Base-by-base conservation (phyloP, 2,329 filamentous ascomycete species). In the Coniosporium tulheliwenetii region DNA sequence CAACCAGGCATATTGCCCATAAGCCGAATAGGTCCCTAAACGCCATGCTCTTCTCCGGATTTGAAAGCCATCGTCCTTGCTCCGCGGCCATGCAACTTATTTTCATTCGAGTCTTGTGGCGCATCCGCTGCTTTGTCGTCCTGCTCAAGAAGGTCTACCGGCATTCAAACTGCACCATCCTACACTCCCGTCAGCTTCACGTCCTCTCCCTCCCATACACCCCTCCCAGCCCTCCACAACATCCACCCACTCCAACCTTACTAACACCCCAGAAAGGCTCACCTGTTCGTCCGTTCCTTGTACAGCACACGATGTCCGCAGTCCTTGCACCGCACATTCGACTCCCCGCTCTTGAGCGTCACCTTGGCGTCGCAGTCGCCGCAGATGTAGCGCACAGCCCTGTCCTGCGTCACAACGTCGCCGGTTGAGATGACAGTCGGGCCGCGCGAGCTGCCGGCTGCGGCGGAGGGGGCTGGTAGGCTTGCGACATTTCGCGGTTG, bases 141-240 rank as follows among this genome's bases (percentile, higher is more conserved):
- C 7, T 26, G 7, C 19, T 7, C 19, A 26, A 7, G 7, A 30
- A 19, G 16, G 36, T 12, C 44, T 43, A 96, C 64, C 89, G 77
- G 39, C 91, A 91, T 70, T 98, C 87, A 56, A 98, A 96, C 66
- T 98, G 91, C 39, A 96, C 87, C 87, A 96, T 95, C 57, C 89
- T 93, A 51, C 41, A 13, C 42, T 37, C 15, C n/a, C 29, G 33
- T 49, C 41, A 50, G 45, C 45, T 26, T 14, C 8, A n/a, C 36
- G 36, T 10, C 35, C 16, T 19, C 26, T 15, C 15, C 35, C 32
- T 41, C 39, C 31, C 16, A 12, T 5, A n/a, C 34, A 10, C 10
- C 32, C 36, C 40, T 41, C 37, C 16, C 30, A 14, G 14, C 19
- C 37, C 41, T 15, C 29, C 32, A 38, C 14, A 37, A 39, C 12